Evolutionary conservation across 441 rosid genomes (phyloP).

Genomic region (Gossypium schwendimanii): DNA sequence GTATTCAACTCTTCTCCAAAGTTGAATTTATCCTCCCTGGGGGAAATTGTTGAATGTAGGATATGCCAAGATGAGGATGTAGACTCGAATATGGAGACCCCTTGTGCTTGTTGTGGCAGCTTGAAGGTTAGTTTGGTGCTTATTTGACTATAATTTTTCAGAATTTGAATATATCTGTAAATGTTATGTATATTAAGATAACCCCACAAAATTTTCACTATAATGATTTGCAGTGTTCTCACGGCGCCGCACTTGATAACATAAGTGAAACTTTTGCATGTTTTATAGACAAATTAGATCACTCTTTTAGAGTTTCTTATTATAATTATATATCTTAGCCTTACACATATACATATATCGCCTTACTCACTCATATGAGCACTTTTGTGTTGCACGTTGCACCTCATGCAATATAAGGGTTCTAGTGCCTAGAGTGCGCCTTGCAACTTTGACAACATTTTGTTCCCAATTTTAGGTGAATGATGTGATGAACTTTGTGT

Average conservation of each 20-base stretch:
- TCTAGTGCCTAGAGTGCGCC: not conserved
- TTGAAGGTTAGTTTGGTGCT: conserved; percentile 51
- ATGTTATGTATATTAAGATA: not conserved
- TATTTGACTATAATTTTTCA: conserved; percentile 4
- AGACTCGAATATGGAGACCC: conserved; percentile 84
- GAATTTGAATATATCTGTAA: not conserved
- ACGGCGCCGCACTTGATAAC: not conserved
- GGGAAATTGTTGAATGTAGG: conserved; percentile 72
- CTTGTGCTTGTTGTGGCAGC: conserved; percentile 91
- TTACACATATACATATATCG: not conserved
- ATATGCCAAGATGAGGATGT: conserved; percentile 89
- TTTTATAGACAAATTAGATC: not conserved
- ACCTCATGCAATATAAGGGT: not conserved
- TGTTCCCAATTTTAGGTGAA: not conserved
- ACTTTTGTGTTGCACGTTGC: not conserved
- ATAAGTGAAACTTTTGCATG: not conserved
- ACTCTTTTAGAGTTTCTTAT: not conserved
- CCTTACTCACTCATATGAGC: not conserved
- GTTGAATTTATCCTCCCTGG: conserved; percentile 32
- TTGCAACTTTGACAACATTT: not conserved
- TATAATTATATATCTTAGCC: not conserved
- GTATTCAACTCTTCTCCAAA: conserved; percentile 24
- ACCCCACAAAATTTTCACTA: not conserved
- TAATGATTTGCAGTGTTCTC: not conserved
- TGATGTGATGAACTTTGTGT: not conserved